Percentiles rank a stretch among this genome's conserved stretches.
Conservation (phyloP, 805 yeast genomes). For the Metschnikowia corniflorae region DNA sequence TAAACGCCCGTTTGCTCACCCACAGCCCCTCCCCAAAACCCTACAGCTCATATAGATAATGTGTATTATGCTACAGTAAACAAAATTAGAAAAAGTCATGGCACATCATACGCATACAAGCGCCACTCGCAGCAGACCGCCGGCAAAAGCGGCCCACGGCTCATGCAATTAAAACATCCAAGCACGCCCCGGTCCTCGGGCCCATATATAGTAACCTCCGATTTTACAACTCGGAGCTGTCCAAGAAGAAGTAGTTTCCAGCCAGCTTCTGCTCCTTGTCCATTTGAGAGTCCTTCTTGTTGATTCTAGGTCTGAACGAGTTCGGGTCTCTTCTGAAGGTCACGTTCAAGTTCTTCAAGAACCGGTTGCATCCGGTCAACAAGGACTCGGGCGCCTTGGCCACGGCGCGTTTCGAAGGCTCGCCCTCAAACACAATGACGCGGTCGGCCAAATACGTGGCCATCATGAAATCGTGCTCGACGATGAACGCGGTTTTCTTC, state of each 20-base stretch:
- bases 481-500: slow-evolving; percentile 97
- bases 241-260: slow-evolving; percentile 97
- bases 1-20: too few species aligned
- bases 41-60: too few species aligned
- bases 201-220: slow-evolving; percentile 8
- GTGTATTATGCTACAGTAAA: slow-evolving; percentile 14
- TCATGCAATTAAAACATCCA: slow-evolving; percentile 19
- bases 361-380: slow-evolving; percentile 94
- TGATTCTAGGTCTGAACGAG: slow-evolving; percentile 97
- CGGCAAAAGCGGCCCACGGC: slow-evolving; percentile 13
- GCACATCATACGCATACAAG: slow-evolving; percentile 17
- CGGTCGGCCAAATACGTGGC: slow-evolving; percentile 98
- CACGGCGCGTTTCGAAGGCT: slow-evolving; percentile 77
- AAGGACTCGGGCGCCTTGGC: slow-evolving; percentile 91
- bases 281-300: slow-evolving; percentile 97
- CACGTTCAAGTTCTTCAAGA: slow-evolving; percentile 94
- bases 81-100: slow-evolving; percentile 13
- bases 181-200: slow-evolving; percentile 5
- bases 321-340: slow-evolving; percentile 99
- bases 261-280: slow-evolving; percentile 92
- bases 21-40: too few species aligned
- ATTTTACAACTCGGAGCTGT: slow-evolving; percentile 45
- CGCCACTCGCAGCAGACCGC: slow-evolving; percentile 16
- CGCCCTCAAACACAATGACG: slow-evolving; percentile 97
- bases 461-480: slow-evolving; percentile 99